A percentile compares a stretch with the other conserved stretches of the same genome.
Conservation (phyloP, 495 filamentous ascomycete genomes). For the Geoglossum glabrum region DNA sequence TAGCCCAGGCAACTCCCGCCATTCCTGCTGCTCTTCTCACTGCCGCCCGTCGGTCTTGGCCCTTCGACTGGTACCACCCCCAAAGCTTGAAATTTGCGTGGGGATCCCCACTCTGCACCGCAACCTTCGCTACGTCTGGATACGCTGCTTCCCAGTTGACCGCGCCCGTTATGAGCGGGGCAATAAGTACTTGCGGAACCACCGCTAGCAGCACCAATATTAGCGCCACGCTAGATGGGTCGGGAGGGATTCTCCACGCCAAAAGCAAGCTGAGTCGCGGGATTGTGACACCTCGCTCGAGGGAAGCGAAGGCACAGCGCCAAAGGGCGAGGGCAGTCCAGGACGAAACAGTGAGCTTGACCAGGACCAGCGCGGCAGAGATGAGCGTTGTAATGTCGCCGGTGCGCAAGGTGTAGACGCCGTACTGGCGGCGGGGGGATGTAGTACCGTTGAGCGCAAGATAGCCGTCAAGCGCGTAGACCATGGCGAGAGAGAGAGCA, state of each 20-base stretch:
- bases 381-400: constrained; percentile 9
- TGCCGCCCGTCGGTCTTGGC: no score
- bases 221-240: neutral
- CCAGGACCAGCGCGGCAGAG: constrained; percentile 8
- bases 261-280: neutral
- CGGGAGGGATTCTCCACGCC: neutral
- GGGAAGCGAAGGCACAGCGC: neutral
- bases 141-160: constrained; percentile 8
- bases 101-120: no score
- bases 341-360: constrained; percentile 6
- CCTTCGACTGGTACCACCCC: neutral
- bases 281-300: neutral
- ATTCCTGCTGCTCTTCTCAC: neutral
- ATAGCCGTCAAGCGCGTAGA: constrained; percentile 9
- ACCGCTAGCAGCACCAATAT: constrained; percentile 4
- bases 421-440: neutral
- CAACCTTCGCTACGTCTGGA: neutral
- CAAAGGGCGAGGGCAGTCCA: constrained; percentile 6
- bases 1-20: neutral
- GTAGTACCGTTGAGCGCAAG: constrained; percentile 6
- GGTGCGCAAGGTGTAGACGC: constrained; percentile 5
- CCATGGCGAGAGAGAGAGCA: constrained; percentile 4
- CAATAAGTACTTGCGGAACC: constrained; percentile 7
- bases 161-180: constrained; percentile 9
- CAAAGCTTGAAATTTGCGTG: neutral